Conservation (phyloP, 2,329 filamentous ascomycete species). For the Podosphaera aphanis region DNA sequence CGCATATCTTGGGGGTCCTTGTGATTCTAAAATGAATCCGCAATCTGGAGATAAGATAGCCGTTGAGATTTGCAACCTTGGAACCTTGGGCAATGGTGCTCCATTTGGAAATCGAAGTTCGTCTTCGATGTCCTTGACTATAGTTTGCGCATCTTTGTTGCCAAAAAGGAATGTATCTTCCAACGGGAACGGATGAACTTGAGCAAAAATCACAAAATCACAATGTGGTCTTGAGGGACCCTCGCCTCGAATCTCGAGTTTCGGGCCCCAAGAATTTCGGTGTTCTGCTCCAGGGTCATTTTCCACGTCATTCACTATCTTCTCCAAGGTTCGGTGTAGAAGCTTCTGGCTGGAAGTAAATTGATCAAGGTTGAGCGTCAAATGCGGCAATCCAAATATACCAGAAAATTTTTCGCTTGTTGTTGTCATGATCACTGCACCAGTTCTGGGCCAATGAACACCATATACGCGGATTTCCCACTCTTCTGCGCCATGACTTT, state of each 20-base stretch:
- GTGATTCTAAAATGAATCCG: slow-evolving; percentile 39
- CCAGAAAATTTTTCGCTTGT: slow-evolving; percentile 90
- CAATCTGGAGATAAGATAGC: slow-evolving; percentile 47
- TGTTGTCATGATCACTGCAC: slow-evolving; percentile 59
- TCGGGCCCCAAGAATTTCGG: slow-evolving; percentile 55
- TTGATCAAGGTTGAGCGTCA: slow-evolving; percentile 34
- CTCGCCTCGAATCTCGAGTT: slow-evolving; percentile 35
- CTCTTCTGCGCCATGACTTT: slow-evolving; percentile 41
- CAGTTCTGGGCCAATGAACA: slow-evolving; percentile 64
- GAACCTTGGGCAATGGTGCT: slow-evolving; percentile 27
- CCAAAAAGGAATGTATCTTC: slow-evolving; percentile 10
- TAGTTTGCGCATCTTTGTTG: slow-evolving; percentile 4
- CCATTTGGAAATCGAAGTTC: slow-evolving; percentile 39
- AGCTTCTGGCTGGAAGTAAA: slow-evolving; percentile 35
- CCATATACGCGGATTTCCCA: slow-evolving; percentile 67
- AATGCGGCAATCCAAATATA: slow-evolving; percentile 69
- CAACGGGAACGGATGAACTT: slow-evolving; percentile 29
- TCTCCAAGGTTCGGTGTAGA: slow-evolving; percentile 48
- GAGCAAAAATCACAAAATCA: slow-evolving; percentile 71
- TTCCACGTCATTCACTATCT: slow-evolving; percentile 42
- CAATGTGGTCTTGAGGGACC: slow-evolving; percentile 48
- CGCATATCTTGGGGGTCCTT: slow-evolving; percentile 33
- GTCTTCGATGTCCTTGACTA: slow-evolving; percentile 32
- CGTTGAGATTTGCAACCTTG: slow-evolving; percentile 35
- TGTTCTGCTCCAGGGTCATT: slow-evolving; percentile 29